Conservation (phyloP, 495 filamentous ascomycete species). For the Entonaema liquescens region DNA sequence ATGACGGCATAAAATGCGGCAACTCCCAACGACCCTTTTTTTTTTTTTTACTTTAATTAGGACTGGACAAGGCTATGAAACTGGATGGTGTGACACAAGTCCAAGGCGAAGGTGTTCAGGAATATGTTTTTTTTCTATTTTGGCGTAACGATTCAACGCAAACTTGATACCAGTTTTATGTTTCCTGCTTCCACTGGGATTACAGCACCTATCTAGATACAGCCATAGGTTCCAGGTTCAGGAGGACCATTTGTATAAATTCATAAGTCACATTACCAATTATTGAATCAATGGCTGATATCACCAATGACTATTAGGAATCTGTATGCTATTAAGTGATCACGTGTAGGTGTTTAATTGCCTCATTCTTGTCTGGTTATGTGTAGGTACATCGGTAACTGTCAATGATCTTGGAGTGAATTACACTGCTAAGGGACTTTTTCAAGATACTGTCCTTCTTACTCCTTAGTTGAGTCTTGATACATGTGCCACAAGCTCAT, state of each 20-base stretch:
- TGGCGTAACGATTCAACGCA: constrained; percentile 7
- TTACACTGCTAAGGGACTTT: neutral
- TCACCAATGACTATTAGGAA: neutral
- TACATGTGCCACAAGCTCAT: neutral
- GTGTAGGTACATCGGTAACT: neutral
- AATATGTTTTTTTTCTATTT: constrained; percentile 10
- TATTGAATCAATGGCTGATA: neutral
- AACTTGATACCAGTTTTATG: constrained; percentile 25
- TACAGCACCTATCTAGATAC: constrained; percentile 4
- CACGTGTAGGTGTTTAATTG: neutral
- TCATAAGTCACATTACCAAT: neutral
- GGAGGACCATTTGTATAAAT: constrained; percentile 1
- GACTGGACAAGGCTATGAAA: neutral
- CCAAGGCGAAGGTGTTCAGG: constrained; percentile 17
- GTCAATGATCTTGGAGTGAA: neutral
- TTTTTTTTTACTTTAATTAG: constrained; percentile 1
- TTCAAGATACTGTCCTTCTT: neutral
- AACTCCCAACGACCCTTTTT: neutral
- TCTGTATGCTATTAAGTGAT: neutral
- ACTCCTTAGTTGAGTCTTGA: neutral
- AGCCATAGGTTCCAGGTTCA: neutral
- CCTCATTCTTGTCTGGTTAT: neutral
- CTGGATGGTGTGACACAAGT: neutral
- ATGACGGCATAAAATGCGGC: neutral
- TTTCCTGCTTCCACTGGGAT: constrained; percentile 9